phyloP scores from a whole-genome alignment of 176 grass and related monocot genomes.

The Chrysopogon serrulatus region DNA sequence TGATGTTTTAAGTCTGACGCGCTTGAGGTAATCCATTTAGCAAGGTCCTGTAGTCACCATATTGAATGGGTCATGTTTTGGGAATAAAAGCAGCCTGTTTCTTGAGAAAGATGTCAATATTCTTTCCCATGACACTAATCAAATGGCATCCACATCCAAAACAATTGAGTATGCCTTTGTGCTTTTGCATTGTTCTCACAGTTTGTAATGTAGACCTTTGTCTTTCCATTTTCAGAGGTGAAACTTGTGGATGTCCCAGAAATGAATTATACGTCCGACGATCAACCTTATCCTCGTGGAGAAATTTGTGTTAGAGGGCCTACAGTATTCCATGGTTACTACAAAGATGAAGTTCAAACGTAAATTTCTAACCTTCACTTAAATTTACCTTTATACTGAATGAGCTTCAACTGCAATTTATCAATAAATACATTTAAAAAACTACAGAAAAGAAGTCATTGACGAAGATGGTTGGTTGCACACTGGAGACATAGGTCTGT shows the following conservation, averaged over 20 bases:
- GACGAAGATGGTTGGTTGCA: constrained; percentile 95
- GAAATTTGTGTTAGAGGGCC: constrained; percentile 97
- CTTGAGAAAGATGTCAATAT: not conserved
- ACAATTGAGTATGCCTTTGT: not conserved
- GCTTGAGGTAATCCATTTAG: not conserved
- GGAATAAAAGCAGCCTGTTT: not conserved
- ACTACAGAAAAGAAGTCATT: constrained; percentile 67
- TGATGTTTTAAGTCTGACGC: not conserved
- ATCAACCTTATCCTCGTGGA: constrained; percentile 85
- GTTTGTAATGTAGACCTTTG: constrained; percentile 10
- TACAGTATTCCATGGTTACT: constrained; percentile 80
- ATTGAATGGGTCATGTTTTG: not conserved
- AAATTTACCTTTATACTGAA: not conserved
- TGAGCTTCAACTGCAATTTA: not conserved
- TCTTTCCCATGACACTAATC: not conserved
- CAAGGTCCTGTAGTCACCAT: not conserved
- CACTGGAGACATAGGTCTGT: constrained; percentile 97
- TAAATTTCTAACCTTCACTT: constrained; percentile 32
- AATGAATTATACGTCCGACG: constrained; percentile 94
- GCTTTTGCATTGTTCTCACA: not conserved
- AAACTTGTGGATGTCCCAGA: constrained; percentile 97
- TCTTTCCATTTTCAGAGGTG: constrained; percentile 61
- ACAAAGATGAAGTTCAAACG: constrained; percentile 89
- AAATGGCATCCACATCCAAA: not conserved
- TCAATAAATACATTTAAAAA: constrained; percentile 27